Evolutionary conservation across 1,284 basidiomycete genomes (phyloP).

Genomic region (Irpex sp.): DNA sequence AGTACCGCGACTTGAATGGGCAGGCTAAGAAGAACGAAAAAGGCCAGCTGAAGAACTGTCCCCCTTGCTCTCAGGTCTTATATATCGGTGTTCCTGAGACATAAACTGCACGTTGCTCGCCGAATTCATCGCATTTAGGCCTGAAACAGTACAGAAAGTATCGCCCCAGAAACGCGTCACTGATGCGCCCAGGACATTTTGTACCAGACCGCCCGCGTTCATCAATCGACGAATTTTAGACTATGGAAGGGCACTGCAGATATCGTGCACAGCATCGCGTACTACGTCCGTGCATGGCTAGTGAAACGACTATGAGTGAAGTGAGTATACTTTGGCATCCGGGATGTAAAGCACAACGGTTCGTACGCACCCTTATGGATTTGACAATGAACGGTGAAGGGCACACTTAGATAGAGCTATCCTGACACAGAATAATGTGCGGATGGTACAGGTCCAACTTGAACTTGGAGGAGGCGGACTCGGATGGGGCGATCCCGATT

Average conservation of each 20-base stretch:
- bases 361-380: no score
- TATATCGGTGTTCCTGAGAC: neutral
- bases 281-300: neutral
- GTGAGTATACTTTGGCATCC: no score
- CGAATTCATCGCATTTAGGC: neutral
- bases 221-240: neutral
- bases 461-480: no score
- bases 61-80: neutral
- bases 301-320: no score
- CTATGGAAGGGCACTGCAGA: neutral
- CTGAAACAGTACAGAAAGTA: neutral
- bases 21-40: conserved; percentile 1
- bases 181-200: neutral
- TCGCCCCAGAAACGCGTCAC: neutral
- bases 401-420: no score
- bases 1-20: conserved; percentile 6
- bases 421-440: no score
- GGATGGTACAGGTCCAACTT: no score
- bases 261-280: neutral
- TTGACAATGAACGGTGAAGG: no score
- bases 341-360: no score
- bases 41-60: conserved; percentile 8
- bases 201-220: neutral
- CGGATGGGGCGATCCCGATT: no score
- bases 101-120: neutral